Evolutionary conservation across 169 alveolate species (phyloP).

Genomic region (Eimeria acervulina): DNA sequence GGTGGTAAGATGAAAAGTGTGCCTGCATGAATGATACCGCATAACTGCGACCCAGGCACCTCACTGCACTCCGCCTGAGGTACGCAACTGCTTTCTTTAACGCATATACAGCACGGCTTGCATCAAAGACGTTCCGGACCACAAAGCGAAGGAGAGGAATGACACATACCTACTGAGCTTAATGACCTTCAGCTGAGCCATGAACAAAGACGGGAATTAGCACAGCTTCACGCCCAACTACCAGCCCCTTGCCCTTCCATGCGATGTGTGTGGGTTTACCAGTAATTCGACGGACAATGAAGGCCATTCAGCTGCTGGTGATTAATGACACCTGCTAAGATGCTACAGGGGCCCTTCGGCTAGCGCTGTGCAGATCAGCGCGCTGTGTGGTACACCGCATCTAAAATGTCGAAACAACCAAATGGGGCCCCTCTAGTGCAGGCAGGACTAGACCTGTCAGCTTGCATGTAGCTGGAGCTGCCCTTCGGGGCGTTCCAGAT

Average conservation of each 20-base stretch:
- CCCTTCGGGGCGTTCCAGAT: background rate
- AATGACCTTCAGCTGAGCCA: constrained; percentile 1
- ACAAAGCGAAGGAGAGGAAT: background rate
- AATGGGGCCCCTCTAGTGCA: background rate
- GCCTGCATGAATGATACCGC: background rate
- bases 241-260: background rate
- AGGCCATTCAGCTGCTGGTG: constrained; percentile 7
- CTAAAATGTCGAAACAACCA: constrained; percentile 23
- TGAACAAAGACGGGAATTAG: background rate
- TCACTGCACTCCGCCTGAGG: background rate
- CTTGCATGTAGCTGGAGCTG: background rate
- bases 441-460: constrained; percentile 9
- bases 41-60: constrained; percentile 20
- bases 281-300: background rate
- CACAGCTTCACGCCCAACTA: background rate
- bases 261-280: constrained; percentile 32
- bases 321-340: constrained; percentile 29
- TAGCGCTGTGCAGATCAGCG: background rate
- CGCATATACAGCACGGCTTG: background rate
- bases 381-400: background rate
- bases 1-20: background rate
- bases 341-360: constrained; percentile 26
- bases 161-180: background rate
- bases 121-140: background rate
- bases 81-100: background rate